Percentiles rank a stretch among this genome's conserved stretches.
These are phyloP conservation scores for Microdochium bolleyi DNA, from an alignment of 2,329 filamentous ascomycete genomes.

Conservation along the genomic window DNA sequence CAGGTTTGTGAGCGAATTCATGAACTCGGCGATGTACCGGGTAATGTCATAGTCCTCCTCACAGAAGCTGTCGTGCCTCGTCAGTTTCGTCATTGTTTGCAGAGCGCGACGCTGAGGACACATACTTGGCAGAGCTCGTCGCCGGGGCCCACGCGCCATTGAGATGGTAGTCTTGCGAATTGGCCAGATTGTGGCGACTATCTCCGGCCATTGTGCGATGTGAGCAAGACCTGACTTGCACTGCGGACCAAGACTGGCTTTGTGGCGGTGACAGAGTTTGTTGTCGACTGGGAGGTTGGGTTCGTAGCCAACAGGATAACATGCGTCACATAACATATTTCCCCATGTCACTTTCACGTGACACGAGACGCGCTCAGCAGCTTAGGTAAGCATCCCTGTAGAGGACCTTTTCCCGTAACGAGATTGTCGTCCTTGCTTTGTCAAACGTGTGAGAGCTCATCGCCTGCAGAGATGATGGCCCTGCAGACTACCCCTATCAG, in stretches of 20 bases:
- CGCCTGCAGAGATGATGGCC: not conserved
- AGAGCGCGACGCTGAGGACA: not conserved
- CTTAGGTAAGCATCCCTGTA: not conserved
- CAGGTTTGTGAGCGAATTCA: slow-evolving; percentile 44
- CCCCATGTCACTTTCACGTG: not conserved
- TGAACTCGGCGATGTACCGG: slow-evolving; percentile 41
- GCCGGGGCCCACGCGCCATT: not conserved
- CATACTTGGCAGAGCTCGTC: not conserved
- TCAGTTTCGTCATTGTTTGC: slow-evolving; percentile 4
- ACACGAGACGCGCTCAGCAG: not conserved
- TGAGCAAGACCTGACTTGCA: not conserved
- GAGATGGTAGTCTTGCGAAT: not conserved
- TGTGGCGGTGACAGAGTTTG: not conserved
- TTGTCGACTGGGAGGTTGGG: not conserved
- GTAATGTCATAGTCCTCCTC: slow-evolving; percentile 46
- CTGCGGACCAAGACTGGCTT: not conserved
- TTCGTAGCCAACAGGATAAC: not conserved
- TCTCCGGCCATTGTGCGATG: not conserved
- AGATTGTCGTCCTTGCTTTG: not conserved
- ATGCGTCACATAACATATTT: not conserved
- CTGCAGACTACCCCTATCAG: not conserved
- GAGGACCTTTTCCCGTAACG: not conserved
- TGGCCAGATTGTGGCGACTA: not conserved
- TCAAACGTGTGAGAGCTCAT: not conserved
- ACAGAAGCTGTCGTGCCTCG: slow-evolving; percentile 20